A percentile compares a stretch with the other conserved stretches of the same genome.
Evolutionary conservation across 2,329 filamentous ascomycete species (phyloP).

Genomic region (Colletotrichum salicis): DNA sequence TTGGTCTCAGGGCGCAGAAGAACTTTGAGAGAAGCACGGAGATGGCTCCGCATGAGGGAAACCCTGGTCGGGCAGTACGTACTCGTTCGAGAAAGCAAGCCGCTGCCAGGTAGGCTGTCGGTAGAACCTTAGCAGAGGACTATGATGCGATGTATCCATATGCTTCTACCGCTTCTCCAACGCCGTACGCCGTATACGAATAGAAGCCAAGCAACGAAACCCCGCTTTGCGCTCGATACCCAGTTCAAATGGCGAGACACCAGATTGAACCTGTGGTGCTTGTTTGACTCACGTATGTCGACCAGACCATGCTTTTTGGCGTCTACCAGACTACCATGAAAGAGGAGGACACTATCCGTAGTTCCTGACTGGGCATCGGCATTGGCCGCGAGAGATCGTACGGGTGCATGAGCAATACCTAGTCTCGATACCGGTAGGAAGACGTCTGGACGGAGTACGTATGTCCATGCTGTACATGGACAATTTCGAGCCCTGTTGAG

Average conservation of each 20-base stretch:
- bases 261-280: not conserved
- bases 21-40: slow-evolving; percentile 22
- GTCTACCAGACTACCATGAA: not conserved
- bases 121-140: not conserved
- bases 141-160: slow-evolving; percentile 1
- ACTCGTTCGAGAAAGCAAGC: not conserved
- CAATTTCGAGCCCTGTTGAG: slow-evolving; percentile 1
- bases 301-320: slow-evolving; percentile 1
- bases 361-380: not conserved
- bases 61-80: slow-evolving; percentile 12
- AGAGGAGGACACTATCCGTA: not conserved
- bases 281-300: not conserved
- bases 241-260: not conserved
- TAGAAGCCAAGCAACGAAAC: not conserved
- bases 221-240: not conserved
- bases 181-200: too few relatives aligned
- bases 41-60: slow-evolving; percentile 17
- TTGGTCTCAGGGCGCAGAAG: slow-evolving; percentile 17
- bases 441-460: too few relatives aligned
- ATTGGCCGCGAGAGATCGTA: not conserved
- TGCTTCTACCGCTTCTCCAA: slow-evolving; percentile 3
- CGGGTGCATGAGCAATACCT: not conserved
- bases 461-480: not conserved
- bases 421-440: not conserved
- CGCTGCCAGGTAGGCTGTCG: not conserved